Evolutionary conservation across 768 basidiomycete species (phyloP).

Genomic region (Amanita subjunquillea): DNA sequence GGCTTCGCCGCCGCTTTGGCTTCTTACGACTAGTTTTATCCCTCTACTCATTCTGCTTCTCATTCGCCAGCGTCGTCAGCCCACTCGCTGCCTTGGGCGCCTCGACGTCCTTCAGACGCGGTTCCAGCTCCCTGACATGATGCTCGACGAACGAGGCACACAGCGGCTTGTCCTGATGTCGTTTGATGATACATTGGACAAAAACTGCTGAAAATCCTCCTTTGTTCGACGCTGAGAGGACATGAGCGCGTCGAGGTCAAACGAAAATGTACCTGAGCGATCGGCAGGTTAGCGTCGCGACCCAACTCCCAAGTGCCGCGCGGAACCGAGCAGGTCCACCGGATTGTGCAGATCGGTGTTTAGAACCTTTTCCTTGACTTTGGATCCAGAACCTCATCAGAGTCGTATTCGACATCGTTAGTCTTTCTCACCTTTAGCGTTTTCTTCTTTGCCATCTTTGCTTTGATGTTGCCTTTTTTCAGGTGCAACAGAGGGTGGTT

Average conservation of each 20-base stretch:
- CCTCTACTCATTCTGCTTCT: constrained; percentile 87
- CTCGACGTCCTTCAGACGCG: constrained; percentile 81
- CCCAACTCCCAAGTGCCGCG: too few species aligned
- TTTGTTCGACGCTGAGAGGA: too few species aligned
- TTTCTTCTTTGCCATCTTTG: constrained; percentile 89
- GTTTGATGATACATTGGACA: too few species aligned
- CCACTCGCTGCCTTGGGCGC: constrained; percentile 81
- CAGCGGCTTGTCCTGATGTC: too few species aligned
- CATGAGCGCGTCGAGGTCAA: too few species aligned
- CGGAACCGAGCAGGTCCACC: too few species aligned
- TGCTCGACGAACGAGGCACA: too few species aligned
- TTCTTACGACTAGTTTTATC: constrained; percentile 62
- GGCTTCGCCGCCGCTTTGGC: constrained; percentile 64
- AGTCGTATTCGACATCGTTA: constrained; percentile 40
- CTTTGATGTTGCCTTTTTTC: constrained; percentile 90
- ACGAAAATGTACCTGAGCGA: too few species aligned
- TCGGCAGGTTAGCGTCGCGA: too few species aligned
- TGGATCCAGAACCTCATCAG: constrained; percentile 54
- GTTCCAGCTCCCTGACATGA: constrained; percentile 55
- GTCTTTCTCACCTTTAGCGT: constrained; percentile 51
- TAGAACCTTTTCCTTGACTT: too few species aligned
- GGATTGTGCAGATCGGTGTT: too few species aligned
- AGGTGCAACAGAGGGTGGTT: constrained; percentile 31
- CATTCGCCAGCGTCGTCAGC: constrained; percentile 82
- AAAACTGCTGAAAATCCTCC: too few species aligned